A percentile compares a stretch with the other conserved stretches of the same genome.
Conservation (phyloP, 768 basidiomycete species). For the Pulveroboletus sp. region DNA sequence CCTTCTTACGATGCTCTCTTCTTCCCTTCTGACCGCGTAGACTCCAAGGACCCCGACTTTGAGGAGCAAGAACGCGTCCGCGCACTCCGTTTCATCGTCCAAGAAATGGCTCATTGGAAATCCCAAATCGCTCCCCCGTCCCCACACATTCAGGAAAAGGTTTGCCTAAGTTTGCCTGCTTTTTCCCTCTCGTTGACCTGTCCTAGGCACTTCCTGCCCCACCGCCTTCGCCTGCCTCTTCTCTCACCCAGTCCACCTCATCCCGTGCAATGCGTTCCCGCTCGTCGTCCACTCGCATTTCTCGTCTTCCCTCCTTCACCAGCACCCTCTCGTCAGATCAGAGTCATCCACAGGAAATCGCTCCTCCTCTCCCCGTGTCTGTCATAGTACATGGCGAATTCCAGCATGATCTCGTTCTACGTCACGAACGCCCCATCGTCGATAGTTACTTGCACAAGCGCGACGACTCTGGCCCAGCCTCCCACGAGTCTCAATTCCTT, state of each 20-base stretch:
- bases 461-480: conserved; percentile 12
- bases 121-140: neutral
- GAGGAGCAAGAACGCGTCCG: conserved; percentile 33
- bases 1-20: conserved; percentile 36
- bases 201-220: conserved; percentile 19
- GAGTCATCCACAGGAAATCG: conserved; percentile 25
- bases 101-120: conserved; percentile 33
- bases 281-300: conserved; percentile 29
- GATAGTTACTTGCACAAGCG: conserved; percentile 13
- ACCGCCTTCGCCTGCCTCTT: conserved; percentile 27
- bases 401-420: conserved; percentile 25
- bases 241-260: conserved; percentile 24
- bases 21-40: conserved; percentile 21
- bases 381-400: conserved; percentile 29
- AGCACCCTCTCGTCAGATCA: conserved; percentile 34
- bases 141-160: conserved; percentile 12
- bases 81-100: conserved; percentile 34
- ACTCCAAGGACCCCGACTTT: conserved; percentile 12
- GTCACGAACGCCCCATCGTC: conserved; percentile 12
- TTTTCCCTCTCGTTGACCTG: neutral
- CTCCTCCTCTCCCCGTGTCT: conserved; percentile 27
- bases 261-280: conserved; percentile 29
- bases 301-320: conserved; percentile 32
- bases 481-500: conserved; percentile 17
- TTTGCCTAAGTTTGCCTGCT: neutral